These are phyloP conservation scores for Fallopia convolvulus DNA, from an alignment of 148 eudicot species.

Conservation along the genomic window DNA sequence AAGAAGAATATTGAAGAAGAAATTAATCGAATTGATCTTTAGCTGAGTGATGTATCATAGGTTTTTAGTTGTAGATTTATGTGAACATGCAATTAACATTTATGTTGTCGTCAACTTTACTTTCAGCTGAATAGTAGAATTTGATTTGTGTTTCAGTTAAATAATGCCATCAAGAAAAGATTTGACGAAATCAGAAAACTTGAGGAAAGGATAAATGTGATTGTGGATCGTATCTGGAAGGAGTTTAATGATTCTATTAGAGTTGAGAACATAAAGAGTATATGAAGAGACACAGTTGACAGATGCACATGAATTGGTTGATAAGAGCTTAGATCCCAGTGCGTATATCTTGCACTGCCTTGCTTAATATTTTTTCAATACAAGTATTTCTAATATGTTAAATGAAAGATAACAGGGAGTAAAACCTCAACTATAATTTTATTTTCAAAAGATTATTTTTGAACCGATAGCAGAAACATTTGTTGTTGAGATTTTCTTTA, in stretches of 20 bases:
- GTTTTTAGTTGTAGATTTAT: neutral
- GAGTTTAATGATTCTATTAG: constrained; percentile 81
- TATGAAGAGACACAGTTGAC: constrained; percentile 93
- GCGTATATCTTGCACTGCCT: constrained; percentile 23
- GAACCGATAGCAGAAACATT: neutral
- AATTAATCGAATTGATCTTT: constrained; percentile 58
- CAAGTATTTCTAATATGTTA: neutral
- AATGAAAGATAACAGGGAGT: neutral
- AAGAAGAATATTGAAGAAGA: constrained; percentile 53
- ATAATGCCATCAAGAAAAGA: constrained; percentile 41
- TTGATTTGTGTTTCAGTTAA: constrained; percentile 41
- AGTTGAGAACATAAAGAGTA: constrained; percentile 73
- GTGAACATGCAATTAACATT: neutral
- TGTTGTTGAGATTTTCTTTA: neutral
- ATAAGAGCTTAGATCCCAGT: constrained; percentile 90
- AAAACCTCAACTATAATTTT: neutral
- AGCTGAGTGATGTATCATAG: constrained; percentile 46
- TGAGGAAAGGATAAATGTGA: constrained; percentile 78
- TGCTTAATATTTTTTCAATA: neutral
- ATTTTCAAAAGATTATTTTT: neutral
- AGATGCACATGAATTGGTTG: constrained; percentile 65
- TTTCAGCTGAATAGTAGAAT: constrained; percentile 11
- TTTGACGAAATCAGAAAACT: constrained; percentile 46
- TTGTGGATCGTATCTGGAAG: constrained; percentile 69
- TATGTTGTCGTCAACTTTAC: neutral